Percentiles rank a stretch among this genome's conserved stretches.
Conservation (phyloP, 306 rosid species). For the Acacia acuminata region DNA sequence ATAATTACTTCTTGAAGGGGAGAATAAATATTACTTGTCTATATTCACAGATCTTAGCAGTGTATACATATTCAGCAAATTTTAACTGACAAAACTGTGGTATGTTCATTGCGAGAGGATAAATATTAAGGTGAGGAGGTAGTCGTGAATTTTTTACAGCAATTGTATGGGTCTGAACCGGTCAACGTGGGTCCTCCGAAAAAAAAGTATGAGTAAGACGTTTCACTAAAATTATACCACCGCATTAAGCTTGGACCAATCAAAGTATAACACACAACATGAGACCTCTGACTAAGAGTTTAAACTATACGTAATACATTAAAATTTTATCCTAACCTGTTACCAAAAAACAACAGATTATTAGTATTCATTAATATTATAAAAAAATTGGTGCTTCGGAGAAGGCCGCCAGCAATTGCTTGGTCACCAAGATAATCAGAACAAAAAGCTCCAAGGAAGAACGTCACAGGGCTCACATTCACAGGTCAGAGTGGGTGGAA, state of each 20-base stretch:
- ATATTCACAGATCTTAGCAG: background rate
- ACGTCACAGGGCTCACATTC: background rate
- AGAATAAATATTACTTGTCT: background rate
- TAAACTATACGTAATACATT: too few species aligned
- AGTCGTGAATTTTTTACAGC: background rate
- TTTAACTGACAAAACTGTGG: background rate
- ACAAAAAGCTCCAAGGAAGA: background rate
- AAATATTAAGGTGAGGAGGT: background rate
- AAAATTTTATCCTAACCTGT: too few species aligned
- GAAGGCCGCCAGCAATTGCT: background rate
- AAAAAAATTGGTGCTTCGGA: background rate
- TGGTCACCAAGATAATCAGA: constrained; percentile 27
- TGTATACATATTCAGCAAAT: background rate
- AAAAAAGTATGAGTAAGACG: background rate
- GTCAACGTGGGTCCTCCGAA: background rate
- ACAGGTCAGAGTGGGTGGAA: background rate
- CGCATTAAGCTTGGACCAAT: background rate
- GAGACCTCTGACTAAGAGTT: background rate
- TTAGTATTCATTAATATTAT: background rate
- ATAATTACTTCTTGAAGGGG: background rate
- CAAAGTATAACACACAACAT: background rate
- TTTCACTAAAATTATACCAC: background rate
- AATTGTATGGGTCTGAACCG: background rate
- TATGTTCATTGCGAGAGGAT: background rate
- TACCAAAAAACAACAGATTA: too few species aligned